Evolutionary conservation across 108 stramenopile genomes (phyloP).

Genomic region (Pseudonitzschia delicatissima): DNA sequence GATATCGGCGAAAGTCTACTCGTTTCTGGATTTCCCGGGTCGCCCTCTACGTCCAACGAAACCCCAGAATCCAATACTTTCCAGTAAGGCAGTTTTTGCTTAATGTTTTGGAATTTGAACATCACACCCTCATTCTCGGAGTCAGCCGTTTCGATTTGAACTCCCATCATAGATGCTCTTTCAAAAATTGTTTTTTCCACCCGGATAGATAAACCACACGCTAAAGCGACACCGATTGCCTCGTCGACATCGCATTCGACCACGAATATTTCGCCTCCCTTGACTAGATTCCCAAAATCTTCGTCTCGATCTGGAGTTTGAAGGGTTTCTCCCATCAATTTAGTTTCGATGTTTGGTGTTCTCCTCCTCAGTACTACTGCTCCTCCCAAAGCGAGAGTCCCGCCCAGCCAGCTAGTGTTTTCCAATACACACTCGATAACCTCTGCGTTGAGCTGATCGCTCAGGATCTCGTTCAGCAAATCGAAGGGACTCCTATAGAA

Average conservation of each 20-base stretch:
- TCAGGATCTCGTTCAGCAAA: constrained; percentile 63
- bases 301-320: constrained; percentile 52
- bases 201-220: constrained; percentile 46
- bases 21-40: constrained; percentile 8
- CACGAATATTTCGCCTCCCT: constrained; percentile 57
- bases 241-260: constrained; percentile 88
- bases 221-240: constrained; percentile 81
- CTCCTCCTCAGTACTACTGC: constrained; percentile 65
- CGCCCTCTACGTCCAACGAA: constrained; percentile 60
- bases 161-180: constrained; percentile 10
- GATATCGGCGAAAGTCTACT: constrained; percentile 45
- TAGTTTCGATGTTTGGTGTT: constrained; percentile 41
- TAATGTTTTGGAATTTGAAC: constrained; percentile 5
- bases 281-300: constrained; percentile 58
- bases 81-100: constrained; percentile 37
- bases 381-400: constrained; percentile 73
- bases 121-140: not conserved
- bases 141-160: constrained; percentile 18
- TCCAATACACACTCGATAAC: constrained; percentile 80
- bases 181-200: constrained; percentile 64
- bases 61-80: constrained; percentile 29
- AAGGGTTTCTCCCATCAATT: constrained; percentile 54
- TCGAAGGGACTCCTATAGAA: constrained; percentile 70
- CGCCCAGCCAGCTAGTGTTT: constrained; percentile 69
- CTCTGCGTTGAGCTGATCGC: constrained; percentile 69